Percentiles rank a stretch among this genome's conserved stretches.
Conservation (phyloP, 345 rosid species). For the Ceriops tagal region DNA sequence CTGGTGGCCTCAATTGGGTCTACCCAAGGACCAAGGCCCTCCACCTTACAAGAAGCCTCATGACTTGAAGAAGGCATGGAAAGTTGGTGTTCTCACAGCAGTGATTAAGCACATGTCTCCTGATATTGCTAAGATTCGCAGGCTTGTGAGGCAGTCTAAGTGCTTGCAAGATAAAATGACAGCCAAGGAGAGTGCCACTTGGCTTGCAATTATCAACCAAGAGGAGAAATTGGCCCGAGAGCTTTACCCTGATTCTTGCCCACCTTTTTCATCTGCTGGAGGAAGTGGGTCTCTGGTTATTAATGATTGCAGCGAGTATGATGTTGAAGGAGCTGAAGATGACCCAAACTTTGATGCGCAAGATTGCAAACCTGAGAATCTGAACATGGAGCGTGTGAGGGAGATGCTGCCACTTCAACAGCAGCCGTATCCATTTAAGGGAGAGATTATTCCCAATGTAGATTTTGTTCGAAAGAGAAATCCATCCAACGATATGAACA, state of each 20-base stretch:
- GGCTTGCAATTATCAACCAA: constrained; percentile 77
- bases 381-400: constrained; percentile 38
- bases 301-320: constrained; percentile 61
- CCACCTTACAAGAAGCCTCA: constrained; percentile 99
- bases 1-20: constrained; percentile 77
- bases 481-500: constrained; percentile 39
- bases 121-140: constrained; percentile 67
- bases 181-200: constrained; percentile 84
- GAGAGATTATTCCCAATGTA: constrained; percentile 46
- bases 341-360: constrained; percentile 54
- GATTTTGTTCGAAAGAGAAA: constrained; percentile 65
- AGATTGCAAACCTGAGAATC: constrained; percentile 54
- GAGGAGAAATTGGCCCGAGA: constrained; percentile 61
- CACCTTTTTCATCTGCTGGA: constrained; percentile 44
- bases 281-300: constrained; percentile 48
- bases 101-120: constrained; percentile 85
- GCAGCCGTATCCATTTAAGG: constrained; percentile 45
- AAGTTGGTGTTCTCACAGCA: constrained; percentile 80
- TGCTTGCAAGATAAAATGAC: constrained; percentile 95
- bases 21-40: constrained; percentile 62
- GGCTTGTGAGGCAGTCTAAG: constrained; percentile 77
- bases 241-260: constrained; percentile 56
- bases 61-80: constrained; percentile 94
- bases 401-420: constrained; percentile 37
- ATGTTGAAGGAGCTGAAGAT: constrained; percentile 69